These are phyloP conservation scores for Monosporascus sp. DNA, from an alignment of 2,329 filamentous ascomycete genomes.

Conservation along the genomic window DNA sequence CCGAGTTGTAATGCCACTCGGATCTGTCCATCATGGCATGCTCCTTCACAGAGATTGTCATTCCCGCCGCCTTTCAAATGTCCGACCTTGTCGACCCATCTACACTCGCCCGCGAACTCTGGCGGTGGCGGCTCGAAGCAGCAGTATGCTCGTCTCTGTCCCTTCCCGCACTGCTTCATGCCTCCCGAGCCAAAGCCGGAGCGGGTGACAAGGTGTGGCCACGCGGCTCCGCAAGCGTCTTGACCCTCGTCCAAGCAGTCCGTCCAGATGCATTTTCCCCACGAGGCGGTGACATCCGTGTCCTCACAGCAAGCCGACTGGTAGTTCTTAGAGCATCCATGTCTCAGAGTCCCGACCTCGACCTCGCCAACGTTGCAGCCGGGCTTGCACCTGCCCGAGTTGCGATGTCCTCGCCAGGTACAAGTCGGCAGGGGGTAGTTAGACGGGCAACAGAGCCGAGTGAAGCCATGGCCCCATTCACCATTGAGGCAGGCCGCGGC, in stretches of 20 bases:
- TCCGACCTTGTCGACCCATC: neutral
- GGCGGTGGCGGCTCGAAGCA: neutral
- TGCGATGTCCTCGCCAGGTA: constrained; percentile 12
- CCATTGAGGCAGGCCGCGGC: too few relatives aligned
- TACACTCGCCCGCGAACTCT: neutral
- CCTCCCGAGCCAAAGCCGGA: neutral
- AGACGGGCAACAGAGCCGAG: too few relatives aligned
- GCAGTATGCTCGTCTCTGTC: neutral
- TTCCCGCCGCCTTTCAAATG: neutral
- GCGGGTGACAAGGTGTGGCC: neutral
- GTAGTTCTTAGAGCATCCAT: constrained; percentile 5
- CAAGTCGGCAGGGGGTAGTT: constrained; percentile 9
- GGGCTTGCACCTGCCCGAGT: constrained; percentile 11
- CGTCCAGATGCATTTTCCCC: constrained; percentile 10
- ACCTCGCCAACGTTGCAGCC: constrained; percentile 9
- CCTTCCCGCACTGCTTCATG: neutral
- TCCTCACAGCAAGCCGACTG: constrained; percentile 12
- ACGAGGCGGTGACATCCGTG: constrained; percentile 1
- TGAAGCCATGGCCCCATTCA: too few relatives aligned
- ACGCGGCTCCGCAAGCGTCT: neutral
- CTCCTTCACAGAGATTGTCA: neutral
- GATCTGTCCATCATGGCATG: neutral
- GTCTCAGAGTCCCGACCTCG: constrained; percentile 6
- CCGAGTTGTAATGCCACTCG: neutral
- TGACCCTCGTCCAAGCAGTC: neutral